Evolutionary conservation across 192 early-diverging fungal genomes (phyloP).

Genomic region (Backusella circina): DNA sequence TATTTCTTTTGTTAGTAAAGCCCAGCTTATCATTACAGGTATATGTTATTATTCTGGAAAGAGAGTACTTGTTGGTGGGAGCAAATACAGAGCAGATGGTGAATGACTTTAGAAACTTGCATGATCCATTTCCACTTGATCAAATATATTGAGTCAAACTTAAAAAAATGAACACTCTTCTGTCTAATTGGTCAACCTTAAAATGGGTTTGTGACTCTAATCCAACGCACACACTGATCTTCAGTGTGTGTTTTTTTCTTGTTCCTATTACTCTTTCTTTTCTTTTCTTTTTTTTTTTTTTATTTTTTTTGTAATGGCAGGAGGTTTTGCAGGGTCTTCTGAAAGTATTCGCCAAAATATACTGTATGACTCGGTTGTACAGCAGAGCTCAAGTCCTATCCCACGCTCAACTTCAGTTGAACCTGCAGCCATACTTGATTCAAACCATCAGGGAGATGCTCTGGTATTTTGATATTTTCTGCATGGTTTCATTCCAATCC

Average conservation of each 20-base stretch:
- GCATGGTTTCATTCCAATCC: not conserved
- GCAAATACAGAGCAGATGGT: slow-evolving; percentile 48
- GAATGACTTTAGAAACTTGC: not conserved
- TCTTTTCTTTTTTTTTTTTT: not conserved
- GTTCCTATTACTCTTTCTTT: not conserved
- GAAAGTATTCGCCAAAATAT: not conserved
- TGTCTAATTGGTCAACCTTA: not conserved
- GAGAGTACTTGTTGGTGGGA: slow-evolving; percentile 44
- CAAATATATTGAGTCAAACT: not conserved
- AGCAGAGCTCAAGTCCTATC: not conserved
- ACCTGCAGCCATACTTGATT: not conserved
- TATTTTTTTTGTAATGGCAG: not conserved
- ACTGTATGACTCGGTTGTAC: not conserved
- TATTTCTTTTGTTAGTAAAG: slow-evolving; percentile 62
- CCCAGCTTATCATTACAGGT: slow-evolving; percentile 57
- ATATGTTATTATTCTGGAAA: slow-evolving; percentile 34
- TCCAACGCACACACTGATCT: not conserved
- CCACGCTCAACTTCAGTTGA: not conserved
- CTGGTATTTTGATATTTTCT: not conserved
- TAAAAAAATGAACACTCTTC: not conserved
- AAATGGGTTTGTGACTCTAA: not conserved
- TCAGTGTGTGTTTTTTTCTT: not conserved
- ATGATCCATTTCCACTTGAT: not conserved
- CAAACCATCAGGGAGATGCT: not conserved
- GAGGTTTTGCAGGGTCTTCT: not conserved